These are phyloP conservation scores for Calonectria hongkongensis DNA, from an alignment of 2,329 filamentous ascomycete genomes.

Conservation along the genomic window DNA sequence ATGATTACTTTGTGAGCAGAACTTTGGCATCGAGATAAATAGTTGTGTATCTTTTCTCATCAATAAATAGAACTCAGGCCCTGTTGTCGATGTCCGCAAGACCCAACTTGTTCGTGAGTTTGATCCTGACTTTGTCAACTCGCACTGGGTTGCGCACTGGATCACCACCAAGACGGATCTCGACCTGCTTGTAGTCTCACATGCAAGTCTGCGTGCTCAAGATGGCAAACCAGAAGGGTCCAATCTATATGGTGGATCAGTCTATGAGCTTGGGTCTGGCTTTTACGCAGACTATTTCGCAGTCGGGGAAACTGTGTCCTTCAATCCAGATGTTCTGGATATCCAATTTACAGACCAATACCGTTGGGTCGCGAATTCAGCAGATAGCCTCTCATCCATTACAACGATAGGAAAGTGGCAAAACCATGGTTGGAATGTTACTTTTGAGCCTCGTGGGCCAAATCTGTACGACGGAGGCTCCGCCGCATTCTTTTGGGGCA, in stretches of 20 bases:
- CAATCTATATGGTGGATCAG: conserved; percentile 5
- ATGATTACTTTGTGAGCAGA: not conserved
- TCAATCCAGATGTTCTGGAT: not conserved
- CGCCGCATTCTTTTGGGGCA: conserved; percentile 16
- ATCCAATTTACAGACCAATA: conserved; percentile 18
- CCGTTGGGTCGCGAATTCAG: not conserved
- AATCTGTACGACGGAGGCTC: conserved; percentile 13
- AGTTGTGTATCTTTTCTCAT: not conserved
- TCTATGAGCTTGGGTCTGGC: conserved; percentile 6
- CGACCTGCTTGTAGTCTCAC: conserved; percentile 1
- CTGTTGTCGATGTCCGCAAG: not conserved
- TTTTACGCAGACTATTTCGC: not conserved
- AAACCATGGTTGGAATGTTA: conserved; percentile 3
- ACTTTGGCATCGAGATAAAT: no score
- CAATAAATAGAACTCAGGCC: not conserved
- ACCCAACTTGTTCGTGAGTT: not conserved
- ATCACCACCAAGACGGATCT: conserved; percentile 13
- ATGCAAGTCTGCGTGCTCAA: conserved; percentile 1
- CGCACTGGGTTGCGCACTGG: conserved; percentile 18
- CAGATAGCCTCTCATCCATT: conserved; percentile 5
- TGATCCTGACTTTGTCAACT: not conserved
- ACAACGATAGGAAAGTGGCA: not conserved
- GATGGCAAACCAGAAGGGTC: conserved; percentile 6
- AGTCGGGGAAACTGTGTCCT: conserved; percentile 12
- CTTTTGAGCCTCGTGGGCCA: conserved; percentile 11